These are phyloP conservation scores for Epichloe gansuensis DNA, from an alignment of 2,329 filamentous ascomycete species.

Conservation along the genomic window DNA sequence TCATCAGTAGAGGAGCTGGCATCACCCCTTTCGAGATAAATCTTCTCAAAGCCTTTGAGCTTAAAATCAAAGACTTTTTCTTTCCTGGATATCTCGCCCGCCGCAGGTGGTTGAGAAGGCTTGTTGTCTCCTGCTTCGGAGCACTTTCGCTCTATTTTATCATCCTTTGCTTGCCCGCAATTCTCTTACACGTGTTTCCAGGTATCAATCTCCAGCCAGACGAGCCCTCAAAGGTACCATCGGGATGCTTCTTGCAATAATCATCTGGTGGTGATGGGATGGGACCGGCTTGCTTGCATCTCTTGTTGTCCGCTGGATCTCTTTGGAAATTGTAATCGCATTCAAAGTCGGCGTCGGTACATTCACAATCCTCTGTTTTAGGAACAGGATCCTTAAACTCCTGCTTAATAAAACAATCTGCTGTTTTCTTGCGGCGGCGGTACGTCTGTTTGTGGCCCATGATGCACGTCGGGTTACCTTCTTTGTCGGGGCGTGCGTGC, in stretches of 20 bases:
- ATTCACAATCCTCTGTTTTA: constrained; percentile 64
- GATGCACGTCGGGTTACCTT: constrained; percentile 73
- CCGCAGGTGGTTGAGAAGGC: constrained; percentile 38
- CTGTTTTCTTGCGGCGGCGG: constrained; percentile 70
- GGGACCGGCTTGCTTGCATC: constrained; percentile 54
- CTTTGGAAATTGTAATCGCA: constrained; percentile 87
- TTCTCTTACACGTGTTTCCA: constrained; percentile 59
- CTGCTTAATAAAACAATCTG: constrained; percentile 78
- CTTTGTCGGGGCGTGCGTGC: constrained; percentile 69
- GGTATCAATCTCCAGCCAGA: constrained; percentile 91
- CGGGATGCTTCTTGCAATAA: constrained; percentile 52
- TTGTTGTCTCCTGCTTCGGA: constrained; percentile 39
- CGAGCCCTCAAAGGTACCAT: constrained; percentile 68
- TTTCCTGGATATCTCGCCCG: constrained; percentile 52
- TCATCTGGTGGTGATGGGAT: constrained; percentile 61
- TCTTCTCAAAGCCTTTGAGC: constrained; percentile 38
- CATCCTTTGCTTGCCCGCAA: constrained; percentile 51
- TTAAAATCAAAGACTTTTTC: constrained; percentile 51
- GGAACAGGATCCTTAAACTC: constrained; percentile 71
- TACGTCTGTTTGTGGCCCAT: constrained; percentile 95
- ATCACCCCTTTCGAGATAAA: constrained; percentile 70
- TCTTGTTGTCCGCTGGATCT: constrained; percentile 48
- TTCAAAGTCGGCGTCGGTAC: constrained; percentile 77
- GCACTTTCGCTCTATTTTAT: constrained; percentile 65
- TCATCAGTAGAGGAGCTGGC: constrained; percentile 57